Conservation (phyloP, 139 green algal species). For the Nannochloris sp. region DNA sequence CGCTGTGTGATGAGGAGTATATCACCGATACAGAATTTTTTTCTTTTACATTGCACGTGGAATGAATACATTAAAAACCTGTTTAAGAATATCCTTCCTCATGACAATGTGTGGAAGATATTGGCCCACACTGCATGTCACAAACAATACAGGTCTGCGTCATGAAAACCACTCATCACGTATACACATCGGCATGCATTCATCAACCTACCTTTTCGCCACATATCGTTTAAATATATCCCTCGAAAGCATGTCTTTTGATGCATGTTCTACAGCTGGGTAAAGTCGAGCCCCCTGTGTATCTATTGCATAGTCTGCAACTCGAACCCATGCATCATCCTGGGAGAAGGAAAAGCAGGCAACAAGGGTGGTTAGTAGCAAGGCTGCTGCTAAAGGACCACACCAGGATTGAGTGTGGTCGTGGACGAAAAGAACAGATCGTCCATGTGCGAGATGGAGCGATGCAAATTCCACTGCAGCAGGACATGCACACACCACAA, state of each 20-base stretch:
- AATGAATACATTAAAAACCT: conserved; percentile 69
- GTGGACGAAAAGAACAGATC: background rate
- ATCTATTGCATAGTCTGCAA: background rate
- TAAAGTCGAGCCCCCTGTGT: background rate
- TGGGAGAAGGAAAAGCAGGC: too few relatives aligned
- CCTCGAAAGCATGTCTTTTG: conserved; percentile 1
- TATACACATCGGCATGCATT: too few relatives aligned
- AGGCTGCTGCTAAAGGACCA: background rate
- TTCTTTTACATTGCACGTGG: background rate
- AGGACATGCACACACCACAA: conserved; percentile 24
- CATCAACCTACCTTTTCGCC: background rate
- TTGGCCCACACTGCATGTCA: conserved; percentile 19
- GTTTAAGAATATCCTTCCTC: conserved; percentile 49
- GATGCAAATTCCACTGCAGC: conserved; percentile 38
- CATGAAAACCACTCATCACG: too few relatives aligned
- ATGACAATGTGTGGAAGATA: conserved; percentile 45
- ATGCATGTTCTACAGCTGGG: background rate
- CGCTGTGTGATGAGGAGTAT: too few relatives aligned
- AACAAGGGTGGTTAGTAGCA: background rate
- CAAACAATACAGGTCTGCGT: too few relatives aligned
- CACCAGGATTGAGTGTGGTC: background rate
- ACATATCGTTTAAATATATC: conserved; percentile 16
- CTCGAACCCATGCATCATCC: too few relatives aligned
- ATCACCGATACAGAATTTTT: background rate
- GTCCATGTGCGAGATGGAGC: conserved; percentile 11